Evolutionary conservation across 2,329 filamentous ascomycete genomes (phyloP).

Genomic region (Stachybotrys elegans): DNA sequence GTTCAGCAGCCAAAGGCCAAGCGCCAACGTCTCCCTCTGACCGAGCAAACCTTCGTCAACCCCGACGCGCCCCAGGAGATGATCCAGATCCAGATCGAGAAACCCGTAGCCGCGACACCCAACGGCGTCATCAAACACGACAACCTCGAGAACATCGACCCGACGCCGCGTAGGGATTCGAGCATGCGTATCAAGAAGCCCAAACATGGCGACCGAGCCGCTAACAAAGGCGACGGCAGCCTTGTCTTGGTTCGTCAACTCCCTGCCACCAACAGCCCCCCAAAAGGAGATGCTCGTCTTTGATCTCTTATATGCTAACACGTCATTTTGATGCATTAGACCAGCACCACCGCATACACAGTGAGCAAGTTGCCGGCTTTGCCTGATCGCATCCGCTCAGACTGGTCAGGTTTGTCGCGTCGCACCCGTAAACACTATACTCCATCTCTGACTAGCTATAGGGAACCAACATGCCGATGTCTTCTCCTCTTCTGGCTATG

Average conservation of each 20-base stretch:
- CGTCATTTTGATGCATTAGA: constrained; percentile 43
- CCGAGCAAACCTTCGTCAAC: constrained; percentile 51
- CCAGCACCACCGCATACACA: constrained; percentile 77
- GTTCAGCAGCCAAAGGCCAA: constrained; percentile 58
- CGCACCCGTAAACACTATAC: constrained; percentile 1
- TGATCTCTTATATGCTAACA: constrained; percentile 13
- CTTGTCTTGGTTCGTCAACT: constrained; percentile 54
- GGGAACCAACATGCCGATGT: constrained; percentile 62
- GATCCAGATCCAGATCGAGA: constrained; percentile 51
- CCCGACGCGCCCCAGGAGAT: constrained; percentile 47
- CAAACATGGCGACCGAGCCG: constrained; percentile 55
- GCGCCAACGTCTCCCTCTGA: constrained; percentile 53
- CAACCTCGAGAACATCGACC: constrained; percentile 36
- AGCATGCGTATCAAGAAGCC: constrained; percentile 58
- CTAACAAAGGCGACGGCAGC: constrained; percentile 62
- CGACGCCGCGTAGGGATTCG: constrained; percentile 45
- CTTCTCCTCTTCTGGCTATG: constrained; percentile 64
- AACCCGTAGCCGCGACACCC: constrained; percentile 30
- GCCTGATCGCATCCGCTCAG: constrained; percentile 68
- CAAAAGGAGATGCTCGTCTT: not conserved
- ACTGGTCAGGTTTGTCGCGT: constrained; percentile 54
- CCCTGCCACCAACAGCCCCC: too few species aligned
- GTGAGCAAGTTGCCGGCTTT: constrained; percentile 81
- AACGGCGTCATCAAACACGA: constrained; percentile 40
- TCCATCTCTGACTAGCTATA: constrained; percentile 25